Base-by-base conservation (phyloP, 108 stramenopile species). In the Nitzschia inconspicua region DNA sequence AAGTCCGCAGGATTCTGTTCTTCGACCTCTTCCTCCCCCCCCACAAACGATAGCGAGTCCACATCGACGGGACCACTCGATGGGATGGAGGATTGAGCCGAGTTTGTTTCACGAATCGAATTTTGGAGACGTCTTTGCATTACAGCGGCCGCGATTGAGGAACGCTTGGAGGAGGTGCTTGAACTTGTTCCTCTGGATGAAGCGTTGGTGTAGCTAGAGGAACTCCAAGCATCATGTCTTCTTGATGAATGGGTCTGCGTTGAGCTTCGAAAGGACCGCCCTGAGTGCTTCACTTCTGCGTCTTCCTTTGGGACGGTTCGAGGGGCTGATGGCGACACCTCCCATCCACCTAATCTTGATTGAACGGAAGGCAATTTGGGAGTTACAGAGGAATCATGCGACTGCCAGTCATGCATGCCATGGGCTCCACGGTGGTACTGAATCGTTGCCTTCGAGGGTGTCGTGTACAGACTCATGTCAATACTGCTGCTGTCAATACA, bases 391-490 rank as follows among this genome's bases (percentile, higher is more conserved):
- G 37, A 39, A 31, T 30, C n/a, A n/a, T n/a, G n/a, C 34, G 53
- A 54, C 13, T 19, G 16, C 53, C 53, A 32, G 34, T 36, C 34
- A 23, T 29, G 23, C 10, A 36, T 54, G 4, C 28, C 25, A 30
- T 19, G 13, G 4, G 22, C 13, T 7, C 52, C 39, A 36, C 42
- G 46, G 0, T 32, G 27, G 34, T 71, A 63, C 0, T 47, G 55
- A 41, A 72, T 37, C 3, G 70, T 72, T 4, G 63, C 1, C 14
- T 58, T 72, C n/a, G 63, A 62, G 9, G 56, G 53, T 0, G 63
- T 64, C 3, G 70, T 72, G 57, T 72, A 72, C 22, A 72, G 4
- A 44, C 54, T 57, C 46, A 63, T 57, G 28, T 58, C 70, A 26
- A 58, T 36, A 36, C 70, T 72, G 18, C 23, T 37, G 46, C 44